phyloP scores from a whole-genome alignment of 306 rosid genomes.

The Vigna trinervia region DNA sequence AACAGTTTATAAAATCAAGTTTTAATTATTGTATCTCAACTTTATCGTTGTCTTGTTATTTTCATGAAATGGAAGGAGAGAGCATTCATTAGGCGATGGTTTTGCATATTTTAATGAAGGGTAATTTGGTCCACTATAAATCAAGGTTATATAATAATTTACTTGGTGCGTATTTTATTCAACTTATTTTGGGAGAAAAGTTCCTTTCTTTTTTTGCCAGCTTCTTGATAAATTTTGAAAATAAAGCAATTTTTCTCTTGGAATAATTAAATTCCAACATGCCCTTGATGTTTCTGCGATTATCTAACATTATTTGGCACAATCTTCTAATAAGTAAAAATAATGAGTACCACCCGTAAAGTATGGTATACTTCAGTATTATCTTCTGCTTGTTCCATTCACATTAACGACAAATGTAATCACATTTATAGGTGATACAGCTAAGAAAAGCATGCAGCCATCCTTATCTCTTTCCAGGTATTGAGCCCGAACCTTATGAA shows the following conservation, averaged over 20 bases:
- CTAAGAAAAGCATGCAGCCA: constrained; percentile 94
- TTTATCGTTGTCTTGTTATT: background rate
- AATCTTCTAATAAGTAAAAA: constrained; percentile 3
- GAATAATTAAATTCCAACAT: background rate
- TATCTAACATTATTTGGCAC: background rate
- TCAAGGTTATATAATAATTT: constrained; percentile 7
- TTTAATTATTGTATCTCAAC: background rate
- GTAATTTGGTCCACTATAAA: background rate
- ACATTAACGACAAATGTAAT: constrained; percentile 17
- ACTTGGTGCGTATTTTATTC: background rate
- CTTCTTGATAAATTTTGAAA: background rate
- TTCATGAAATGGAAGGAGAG: background rate
- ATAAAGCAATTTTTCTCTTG: background rate
- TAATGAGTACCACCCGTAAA: constrained; percentile 6
- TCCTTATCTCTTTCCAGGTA: constrained; percentile 95
- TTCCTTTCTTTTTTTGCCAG: background rate
- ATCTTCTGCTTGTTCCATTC: background rate
- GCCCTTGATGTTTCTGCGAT: background rate
- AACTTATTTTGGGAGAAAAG: background rate
- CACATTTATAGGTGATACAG: constrained; percentile 71
- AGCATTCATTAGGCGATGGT: background rate
- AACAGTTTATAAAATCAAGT: constrained; percentile 7
- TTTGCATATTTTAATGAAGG: constrained; percentile 4
- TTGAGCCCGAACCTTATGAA: constrained; percentile 97
- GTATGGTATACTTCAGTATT: constrained; percentile 17